Evolutionary conservation across 768 basidiomycete species (phyloP), one percentile per base, ranked within the genome.

Genomic region (Boletus rufocinnamomeus): DNA sequence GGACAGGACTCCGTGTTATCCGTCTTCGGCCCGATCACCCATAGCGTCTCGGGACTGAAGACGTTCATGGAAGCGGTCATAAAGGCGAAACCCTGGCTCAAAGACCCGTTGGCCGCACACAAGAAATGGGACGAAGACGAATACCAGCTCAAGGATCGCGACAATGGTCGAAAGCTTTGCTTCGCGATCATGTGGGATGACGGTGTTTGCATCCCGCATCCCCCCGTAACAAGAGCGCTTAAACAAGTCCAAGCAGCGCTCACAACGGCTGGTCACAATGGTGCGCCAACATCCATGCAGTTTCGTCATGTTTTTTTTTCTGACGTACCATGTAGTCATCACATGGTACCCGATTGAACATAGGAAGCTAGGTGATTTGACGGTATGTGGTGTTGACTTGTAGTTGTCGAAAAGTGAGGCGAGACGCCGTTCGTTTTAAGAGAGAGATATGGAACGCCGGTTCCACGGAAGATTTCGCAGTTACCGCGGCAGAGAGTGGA

Each of bases 1-100:
- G 92, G 92, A 23, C 84, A 88, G 67, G 89, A 92, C 59, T 83
- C 86, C 17, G 65, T 90, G 28, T 75, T 76, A 5, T 89, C 89
- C 3, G 88, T 92, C 30, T 77, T 93, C 13, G 93, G 93, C 0
- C 93, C 93, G 6, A 75, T 93, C 51, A 75, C 84, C 2, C 76
- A 73, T 44, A 82, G 82, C 35, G 61, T 92, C 48, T 74, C 69
- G 11, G 88, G 82, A n/a, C 70, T 94, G 55, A 86, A 84, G 66
- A 62, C 72, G 0, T 93, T 94, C 72, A 82, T 83, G 70, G 79
- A 87, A 68, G 80, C 83, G 1, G 80, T 95, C 25, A 64, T 87
- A 17, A 80, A 77, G 60, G 66, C 75, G 27, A 75, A 81, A 59
- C 86, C 90, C 4, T 92, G 91, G 91, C 63, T 79, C 4, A 79